Conservation (phyloP, 192 early-diverging fungal species). For the Umbelopsis sp. region DNA sequence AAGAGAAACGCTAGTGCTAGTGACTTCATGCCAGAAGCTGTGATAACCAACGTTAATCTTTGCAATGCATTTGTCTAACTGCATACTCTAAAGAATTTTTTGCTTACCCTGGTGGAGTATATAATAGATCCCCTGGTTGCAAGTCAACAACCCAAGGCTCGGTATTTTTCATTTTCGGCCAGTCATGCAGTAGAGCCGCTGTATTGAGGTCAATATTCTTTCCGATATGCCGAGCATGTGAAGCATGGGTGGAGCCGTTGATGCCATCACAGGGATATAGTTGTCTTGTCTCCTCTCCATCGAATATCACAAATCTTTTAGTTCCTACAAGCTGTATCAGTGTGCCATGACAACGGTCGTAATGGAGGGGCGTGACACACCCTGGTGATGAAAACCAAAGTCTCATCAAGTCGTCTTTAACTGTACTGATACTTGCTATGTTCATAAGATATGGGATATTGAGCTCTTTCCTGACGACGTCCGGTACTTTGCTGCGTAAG, state of each 20-base stretch:
- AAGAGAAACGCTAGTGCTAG: constrained; percentile 46
- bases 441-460: constrained; percentile 25
- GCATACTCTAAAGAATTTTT: background rate
- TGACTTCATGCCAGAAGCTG: constrained; percentile 57
- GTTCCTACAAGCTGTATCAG: constrained; percentile 49
- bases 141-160: constrained; percentile 46
- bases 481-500: constrained; percentile 37
- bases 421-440: constrained; percentile 23
- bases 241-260: constrained; percentile 49
- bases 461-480: constrained; percentile 26
- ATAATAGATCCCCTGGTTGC: constrained; percentile 54
- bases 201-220: constrained; percentile 24
- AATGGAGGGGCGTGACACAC: constrained; percentile 54
- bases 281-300: constrained; percentile 44
- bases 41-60: constrained; percentile 19
- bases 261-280: constrained; percentile 50
- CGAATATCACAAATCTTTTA: constrained; percentile 51
- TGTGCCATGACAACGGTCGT: constrained; percentile 56
- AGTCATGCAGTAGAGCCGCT: constrained; percentile 35
- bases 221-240: constrained; percentile 43
- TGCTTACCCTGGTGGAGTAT: constrained; percentile 49
- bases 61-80: background rate
- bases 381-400: constrained; percentile 49
- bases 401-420: constrained; percentile 44
- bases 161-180: constrained; percentile 42